Conservation (phyloP, 306 rosid genomes). For the Lathyrus sativus region DNA sequence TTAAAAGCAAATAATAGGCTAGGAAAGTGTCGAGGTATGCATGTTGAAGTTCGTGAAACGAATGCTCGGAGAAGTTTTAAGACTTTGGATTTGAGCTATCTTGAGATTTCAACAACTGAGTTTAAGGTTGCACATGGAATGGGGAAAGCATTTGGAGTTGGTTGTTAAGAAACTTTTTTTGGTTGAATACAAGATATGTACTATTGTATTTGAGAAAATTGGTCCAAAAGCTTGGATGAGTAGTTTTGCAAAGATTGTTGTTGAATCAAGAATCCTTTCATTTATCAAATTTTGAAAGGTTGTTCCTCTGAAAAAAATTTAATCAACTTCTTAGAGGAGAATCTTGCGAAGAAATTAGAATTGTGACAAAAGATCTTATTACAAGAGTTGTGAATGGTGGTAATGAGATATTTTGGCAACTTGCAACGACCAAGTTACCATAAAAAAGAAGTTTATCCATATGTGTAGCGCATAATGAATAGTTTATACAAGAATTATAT, state of each 20-base stretch:
- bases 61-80: constrained; percentile 58
- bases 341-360: constrained; percentile 62
- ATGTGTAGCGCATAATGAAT: too few species aligned
- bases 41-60: constrained; percentile 55
- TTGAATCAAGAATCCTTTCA: constrained; percentile 59
- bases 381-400: constrained; percentile 62
- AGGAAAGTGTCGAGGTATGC: too few species aligned
- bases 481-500: too few species aligned
- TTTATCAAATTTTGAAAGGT: constrained; percentile 67
- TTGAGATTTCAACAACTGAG: constrained; percentile 46
- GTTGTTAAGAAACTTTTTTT: constrained; percentile 54
- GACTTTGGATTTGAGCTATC: constrained; percentile 70
- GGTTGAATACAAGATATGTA: constrained; percentile 57
- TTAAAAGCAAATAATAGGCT: too few species aligned
- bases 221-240: constrained; percentile 46
- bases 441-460: too few species aligned
- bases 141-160: constrained; percentile 58
- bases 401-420: constrained; percentile 67
- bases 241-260: constrained; percentile 62
- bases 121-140: constrained; percentile 38
- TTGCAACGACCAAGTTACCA: too few species aligned
- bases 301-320: constrained; percentile 67
- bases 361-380: constrained; percentile 67
- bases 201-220: constrained; percentile 52
- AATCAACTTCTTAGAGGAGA: constrained; percentile 64